Conservation (phyloP, 805 yeast genomes). For the Candida patagonica region DNA sequence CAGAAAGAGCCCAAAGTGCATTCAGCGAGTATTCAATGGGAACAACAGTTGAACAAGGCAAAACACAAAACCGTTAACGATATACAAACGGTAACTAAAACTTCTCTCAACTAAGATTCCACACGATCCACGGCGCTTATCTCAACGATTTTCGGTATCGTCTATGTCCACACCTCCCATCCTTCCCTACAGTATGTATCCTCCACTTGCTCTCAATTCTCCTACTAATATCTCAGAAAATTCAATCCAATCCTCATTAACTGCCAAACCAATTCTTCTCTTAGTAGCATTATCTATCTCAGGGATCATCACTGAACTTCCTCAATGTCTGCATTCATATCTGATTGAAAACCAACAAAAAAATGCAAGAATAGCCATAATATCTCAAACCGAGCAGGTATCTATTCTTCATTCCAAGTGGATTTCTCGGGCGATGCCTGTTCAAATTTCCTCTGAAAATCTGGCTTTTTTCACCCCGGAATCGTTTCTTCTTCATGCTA, state of each 20-base stretch:
- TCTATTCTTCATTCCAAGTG: background rate
- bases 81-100: too few species aligned
- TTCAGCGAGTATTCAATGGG: too few species aligned
- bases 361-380: background rate
- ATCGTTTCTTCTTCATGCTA: constrained; percentile 57
- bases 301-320: background rate
- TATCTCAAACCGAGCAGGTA: background rate
- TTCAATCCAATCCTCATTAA: background rate
- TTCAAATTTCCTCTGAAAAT: background rate
- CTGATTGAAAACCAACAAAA: background rate
- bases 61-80: too few species aligned
- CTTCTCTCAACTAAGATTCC: too few species aligned
- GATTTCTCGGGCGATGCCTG: background rate
- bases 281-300: background rate
- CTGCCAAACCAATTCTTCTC: background rate
- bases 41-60: too few species aligned
- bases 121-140: too few species aligned
- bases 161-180: too few species aligned
- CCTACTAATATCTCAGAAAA: too few species aligned
- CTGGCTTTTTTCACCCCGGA: constrained; percentile 68
- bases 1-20: too few species aligned
- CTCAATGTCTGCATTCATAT: background rate
- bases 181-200: too few species aligned
- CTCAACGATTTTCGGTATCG: too few species aligned
- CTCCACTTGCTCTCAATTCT: too few species aligned